Evolutionary conservation across 306 rosid genomes (phyloP).

Genomic region (Cucurbita maxima): DNA sequence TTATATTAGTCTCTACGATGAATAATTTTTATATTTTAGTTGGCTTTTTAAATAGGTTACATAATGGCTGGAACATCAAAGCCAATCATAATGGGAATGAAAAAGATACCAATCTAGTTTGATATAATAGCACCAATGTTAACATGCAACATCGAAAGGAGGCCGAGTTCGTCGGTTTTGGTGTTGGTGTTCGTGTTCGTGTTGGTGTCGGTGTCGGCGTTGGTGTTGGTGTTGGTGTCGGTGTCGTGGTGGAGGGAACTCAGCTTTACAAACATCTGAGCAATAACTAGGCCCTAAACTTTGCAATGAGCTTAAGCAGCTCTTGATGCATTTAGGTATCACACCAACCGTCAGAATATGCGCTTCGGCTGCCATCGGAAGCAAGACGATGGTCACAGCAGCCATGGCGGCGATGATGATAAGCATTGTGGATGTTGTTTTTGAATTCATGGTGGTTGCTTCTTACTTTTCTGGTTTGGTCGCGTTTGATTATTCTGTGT

Average conservation of each 20-base stretch:
- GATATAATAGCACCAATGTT: background rate
- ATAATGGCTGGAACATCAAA: background rate
- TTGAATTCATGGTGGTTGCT: background rate
- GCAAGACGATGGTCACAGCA: background rate
- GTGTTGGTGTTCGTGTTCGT: too few relatives aligned
- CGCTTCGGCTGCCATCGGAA: background rate
- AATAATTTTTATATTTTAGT: too few relatives aligned
- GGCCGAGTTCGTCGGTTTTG: background rate
- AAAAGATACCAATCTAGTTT: background rate
- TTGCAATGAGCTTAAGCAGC: background rate
- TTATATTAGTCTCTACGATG: too few relatives aligned
- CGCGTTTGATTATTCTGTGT: too few relatives aligned
- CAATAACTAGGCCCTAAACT: background rate
- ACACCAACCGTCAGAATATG: background rate
- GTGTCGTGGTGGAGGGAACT: background rate
- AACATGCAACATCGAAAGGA: background rate
- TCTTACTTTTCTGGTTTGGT: background rate
- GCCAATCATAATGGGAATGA: background rate
- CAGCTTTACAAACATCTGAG: background rate
- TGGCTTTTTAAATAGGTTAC: too few relatives aligned
- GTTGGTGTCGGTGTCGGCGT: too few relatives aligned
- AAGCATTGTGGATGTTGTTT: background rate
- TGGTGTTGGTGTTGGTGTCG: too few relatives aligned
- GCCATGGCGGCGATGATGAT: background rate
- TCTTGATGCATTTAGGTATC: background rate